Evolutionary conservation across 352 stramenopile genomes (phyloP).

Genomic region (Lagenidium sp.): DNA sequence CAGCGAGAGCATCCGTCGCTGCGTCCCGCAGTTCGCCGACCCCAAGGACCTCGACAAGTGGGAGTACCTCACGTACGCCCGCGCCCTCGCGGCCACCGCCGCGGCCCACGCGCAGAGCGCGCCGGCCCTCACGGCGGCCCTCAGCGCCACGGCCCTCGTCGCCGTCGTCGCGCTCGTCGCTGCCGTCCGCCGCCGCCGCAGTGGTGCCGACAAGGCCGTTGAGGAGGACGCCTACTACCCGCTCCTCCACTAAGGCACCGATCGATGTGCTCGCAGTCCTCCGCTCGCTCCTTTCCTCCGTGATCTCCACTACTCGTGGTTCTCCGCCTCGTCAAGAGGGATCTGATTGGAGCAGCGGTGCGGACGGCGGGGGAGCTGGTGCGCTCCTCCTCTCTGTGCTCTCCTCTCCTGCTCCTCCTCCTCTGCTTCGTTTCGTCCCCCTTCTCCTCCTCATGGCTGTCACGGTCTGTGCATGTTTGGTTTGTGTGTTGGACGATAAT

Average conservation of each 20-base stretch:
- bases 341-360: no score
- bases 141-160: background rate
- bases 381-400: no score
- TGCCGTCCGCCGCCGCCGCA: background rate
- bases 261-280: background rate
- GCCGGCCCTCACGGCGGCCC: background rate
- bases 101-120: background rate
- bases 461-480: no score
- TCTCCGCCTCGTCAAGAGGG: background rate
- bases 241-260: background rate
- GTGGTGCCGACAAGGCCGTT: background rate
- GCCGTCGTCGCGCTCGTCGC: constrained; percentile 1
- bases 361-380: no score
- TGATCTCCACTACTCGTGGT: background rate
- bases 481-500: no score
- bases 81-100: background rate
- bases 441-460: no score
- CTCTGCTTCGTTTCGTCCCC: no score
- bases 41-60: no score
- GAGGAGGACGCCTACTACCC: background rate
- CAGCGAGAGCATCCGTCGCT: no score
- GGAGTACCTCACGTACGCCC: no score
- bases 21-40: no score
- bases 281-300: background rate
- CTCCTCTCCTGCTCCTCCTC: no score